Conservation (phyloP, 148 eudicot species). For the Dysphania ambrosioides region DNA sequence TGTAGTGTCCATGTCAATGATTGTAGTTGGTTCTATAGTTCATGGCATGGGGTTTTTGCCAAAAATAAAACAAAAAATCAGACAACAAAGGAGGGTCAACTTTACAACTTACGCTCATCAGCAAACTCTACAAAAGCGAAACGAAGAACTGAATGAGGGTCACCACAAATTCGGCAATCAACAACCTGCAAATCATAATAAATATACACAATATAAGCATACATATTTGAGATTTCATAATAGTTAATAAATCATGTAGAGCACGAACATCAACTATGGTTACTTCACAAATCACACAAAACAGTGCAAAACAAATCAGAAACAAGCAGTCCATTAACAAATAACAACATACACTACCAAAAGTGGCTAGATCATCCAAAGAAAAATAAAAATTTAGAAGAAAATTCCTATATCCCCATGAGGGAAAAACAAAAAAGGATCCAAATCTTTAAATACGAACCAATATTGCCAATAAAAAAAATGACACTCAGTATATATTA, state of each 20-base stretch:
- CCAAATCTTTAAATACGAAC: no score
- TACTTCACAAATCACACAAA: not conserved
- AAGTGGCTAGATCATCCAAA: no score
- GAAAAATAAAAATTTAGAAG: no score
- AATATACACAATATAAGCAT: not conserved
- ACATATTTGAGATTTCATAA: not conserved
- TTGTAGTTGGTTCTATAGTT: no score
- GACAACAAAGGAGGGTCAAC: not conserved
- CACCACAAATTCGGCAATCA: constrained; percentile 94
- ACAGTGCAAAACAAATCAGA: not conserved
- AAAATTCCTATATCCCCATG: no score
- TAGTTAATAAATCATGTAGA: not conserved
- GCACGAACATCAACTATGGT: not conserved
- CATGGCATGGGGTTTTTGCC: no score
- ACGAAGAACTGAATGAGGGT: constrained; percentile 94
- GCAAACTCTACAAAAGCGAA: constrained; percentile 96
- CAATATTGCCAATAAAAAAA: no score
- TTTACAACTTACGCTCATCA: constrained; percentile 64
- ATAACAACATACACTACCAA: no score
- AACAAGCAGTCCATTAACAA: not conserved
- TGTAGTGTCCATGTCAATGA: no score
- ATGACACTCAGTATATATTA: no score
- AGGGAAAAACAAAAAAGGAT: no score
- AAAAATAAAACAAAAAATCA: no score
- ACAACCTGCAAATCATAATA: constrained; percentile 52